Conservation (phyloP, 805 yeast species). For the Nakazawaea peltata region DNA sequence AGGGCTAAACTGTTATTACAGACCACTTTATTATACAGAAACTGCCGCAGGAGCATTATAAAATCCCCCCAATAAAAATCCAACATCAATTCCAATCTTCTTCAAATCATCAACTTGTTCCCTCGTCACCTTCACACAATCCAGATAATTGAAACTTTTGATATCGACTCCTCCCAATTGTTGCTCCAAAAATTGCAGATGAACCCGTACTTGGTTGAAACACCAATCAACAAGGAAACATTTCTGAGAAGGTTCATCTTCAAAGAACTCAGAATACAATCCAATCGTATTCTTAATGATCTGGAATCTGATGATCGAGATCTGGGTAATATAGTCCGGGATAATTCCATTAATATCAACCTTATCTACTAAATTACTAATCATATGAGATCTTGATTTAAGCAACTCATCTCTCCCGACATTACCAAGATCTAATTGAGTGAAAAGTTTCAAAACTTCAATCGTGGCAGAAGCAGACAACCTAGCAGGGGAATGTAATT, state of each 20-base stretch:
- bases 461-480: slow-evolving; percentile 14
- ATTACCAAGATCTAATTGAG: slow-evolving; percentile 32
- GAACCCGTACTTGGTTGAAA: slow-evolving; percentile 50
- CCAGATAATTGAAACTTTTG: slow-evolving; percentile 41
- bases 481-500: slow-evolving; percentile 3
- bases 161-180: slow-evolving; percentile 59
- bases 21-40: too few species aligned
- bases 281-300: slow-evolving; percentile 48
- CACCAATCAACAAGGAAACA: slow-evolving; percentile 73
- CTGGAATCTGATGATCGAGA: slow-evolving; percentile 56
- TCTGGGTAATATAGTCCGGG: slow-evolving; percentile 46
- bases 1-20: too few species aligned
- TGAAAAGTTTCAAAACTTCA: slow-evolving; percentile 21
- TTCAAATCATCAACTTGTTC: slow-evolving; percentile 36
- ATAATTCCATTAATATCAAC: slow-evolving; percentile 51
- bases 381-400: slow-evolving; percentile 35
- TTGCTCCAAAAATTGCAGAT: slow-evolving; percentile 52
- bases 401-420: slow-evolving; percentile 43
- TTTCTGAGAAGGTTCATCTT: slow-evolving; percentile 18
- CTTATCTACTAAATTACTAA: slow-evolving; percentile 37
- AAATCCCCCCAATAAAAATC: slow-evolving; percentile 47
- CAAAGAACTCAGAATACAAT: slow-evolving; percentile 46
- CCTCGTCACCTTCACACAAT: slow-evolving; percentile 44
- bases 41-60: too few species aligned
- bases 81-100: slow-evolving; percentile 52